phyloP scores from a whole-genome alignment of 2,329 filamentous ascomycete species.

The Ascochyta lentis region DNA sequence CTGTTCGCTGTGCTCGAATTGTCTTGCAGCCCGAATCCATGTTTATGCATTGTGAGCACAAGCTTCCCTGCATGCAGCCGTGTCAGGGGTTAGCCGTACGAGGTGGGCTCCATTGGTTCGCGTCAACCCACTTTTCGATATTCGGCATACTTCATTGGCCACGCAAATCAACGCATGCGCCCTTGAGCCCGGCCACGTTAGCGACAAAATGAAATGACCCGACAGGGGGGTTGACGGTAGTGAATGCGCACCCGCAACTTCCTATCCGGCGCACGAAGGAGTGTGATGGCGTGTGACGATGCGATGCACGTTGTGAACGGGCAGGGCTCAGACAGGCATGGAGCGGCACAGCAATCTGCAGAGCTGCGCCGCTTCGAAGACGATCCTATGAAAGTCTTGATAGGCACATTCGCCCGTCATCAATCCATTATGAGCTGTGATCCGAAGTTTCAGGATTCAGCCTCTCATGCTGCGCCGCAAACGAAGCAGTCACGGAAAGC shows the following conservation, averaged over 20 bases:
- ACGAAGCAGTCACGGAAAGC: constrained; percentile 21
- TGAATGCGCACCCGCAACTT: constrained; percentile 12
- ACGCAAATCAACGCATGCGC: constrained; percentile 24
- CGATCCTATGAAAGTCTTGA: constrained; percentile 22
- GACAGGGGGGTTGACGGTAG: constrained; percentile 24
- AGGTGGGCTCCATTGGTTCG: constrained; percentile 21
- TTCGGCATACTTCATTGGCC: constrained; percentile 29
- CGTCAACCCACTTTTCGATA: constrained; percentile 14
- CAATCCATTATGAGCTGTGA: constrained; percentile 21
- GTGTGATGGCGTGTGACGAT: constrained; percentile 30
- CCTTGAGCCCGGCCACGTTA: constrained; percentile 31
- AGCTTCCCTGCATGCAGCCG: constrained; percentile 37
- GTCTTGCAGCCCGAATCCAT: constrained; percentile 33
- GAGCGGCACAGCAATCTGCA: constrained; percentile 20
- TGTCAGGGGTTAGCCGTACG: constrained; percentile 24
- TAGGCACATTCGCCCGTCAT: constrained; percentile 19
- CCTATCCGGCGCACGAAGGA: constrained; percentile 19
- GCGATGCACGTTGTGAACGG: constrained; percentile 20
- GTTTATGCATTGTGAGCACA: constrained; percentile 46
- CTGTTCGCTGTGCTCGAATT: constrained; percentile 39
- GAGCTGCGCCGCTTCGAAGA: constrained; percentile 20
- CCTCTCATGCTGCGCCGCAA: constrained; percentile 26
- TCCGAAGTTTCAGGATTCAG: constrained; percentile 38
- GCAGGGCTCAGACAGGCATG: constrained; percentile 9
- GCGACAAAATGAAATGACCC: constrained; percentile 36